These are phyloP conservation scores for Colletotrichum scovillei DNA, from an alignment of 2,329 filamentous ascomycete species.

Conservation along the genomic window DNA sequence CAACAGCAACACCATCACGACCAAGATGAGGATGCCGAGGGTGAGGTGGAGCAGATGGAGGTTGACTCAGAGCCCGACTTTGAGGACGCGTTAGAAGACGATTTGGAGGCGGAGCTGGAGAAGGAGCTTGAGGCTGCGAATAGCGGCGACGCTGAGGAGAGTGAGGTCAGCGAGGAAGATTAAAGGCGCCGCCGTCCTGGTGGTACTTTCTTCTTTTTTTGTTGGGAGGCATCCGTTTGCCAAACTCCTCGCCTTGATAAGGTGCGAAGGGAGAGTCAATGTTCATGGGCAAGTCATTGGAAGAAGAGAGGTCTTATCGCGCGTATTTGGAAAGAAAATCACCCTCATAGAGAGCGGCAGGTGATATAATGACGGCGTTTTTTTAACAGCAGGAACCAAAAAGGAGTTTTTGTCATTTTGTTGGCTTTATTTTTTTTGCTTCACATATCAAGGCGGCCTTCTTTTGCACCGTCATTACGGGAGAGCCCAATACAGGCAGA, in stretches of 20 bases:
- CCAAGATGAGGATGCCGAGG: constrained; percentile 38
- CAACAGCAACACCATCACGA: constrained; percentile 41
- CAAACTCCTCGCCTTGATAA: too few species aligned
- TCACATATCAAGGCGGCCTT: not conserved
- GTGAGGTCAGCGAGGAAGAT: constrained; percentile 75
- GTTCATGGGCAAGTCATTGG: not conserved
- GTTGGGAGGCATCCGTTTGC: too few species aligned
- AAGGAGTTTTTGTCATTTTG: constrained; percentile 11
- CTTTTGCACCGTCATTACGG: not conserved
- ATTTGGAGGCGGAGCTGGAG: constrained; percentile 68
- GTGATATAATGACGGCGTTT: constrained; percentile 32
- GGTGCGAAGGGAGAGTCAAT: too few species aligned
- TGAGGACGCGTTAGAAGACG: constrained; percentile 59
- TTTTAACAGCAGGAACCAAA: not conserved
- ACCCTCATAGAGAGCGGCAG: not conserved
- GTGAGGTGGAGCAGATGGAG: constrained; percentile 41
- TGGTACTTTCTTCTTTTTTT: too few species aligned
- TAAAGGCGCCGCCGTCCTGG: constrained; percentile 42
- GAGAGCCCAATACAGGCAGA: constrained; percentile 5
- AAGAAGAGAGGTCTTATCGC: not conserved
- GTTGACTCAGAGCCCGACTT: constrained; percentile 42
- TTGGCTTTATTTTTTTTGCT: not conserved
- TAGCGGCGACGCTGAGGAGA: constrained; percentile 66
- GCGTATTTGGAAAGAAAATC: not conserved
- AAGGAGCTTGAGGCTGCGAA: constrained; percentile 57